A percentile compares a stretch with the other conserved stretches of the same genome.
Conservation (phyloP, 2,329 filamentous ascomycete species). For the Alternaria alternata region DNA sequence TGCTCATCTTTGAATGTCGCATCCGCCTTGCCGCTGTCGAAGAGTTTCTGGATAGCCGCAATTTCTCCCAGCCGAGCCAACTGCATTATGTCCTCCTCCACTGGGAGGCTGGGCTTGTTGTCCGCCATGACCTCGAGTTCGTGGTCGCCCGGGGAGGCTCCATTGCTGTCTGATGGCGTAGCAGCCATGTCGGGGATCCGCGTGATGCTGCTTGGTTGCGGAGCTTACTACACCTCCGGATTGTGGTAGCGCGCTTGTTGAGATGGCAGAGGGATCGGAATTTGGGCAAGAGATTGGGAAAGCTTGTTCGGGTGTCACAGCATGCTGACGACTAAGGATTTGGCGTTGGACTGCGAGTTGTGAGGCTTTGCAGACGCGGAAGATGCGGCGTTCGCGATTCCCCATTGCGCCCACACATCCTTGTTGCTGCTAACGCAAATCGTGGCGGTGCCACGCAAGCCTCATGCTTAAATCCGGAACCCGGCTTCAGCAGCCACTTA, state of each 20-base stretch:
- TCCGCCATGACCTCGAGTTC: conserved; percentile 50
- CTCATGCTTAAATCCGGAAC: conserved; percentile 7
- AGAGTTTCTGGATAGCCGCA: conserved; percentile 84
- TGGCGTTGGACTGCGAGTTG: background rate
- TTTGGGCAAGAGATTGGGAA: background rate
- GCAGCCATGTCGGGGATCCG: conserved; percentile 42
- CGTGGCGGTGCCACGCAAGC: conserved; percentile 25
- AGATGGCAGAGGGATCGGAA: background rate
- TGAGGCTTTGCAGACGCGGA: conserved; percentile 24
- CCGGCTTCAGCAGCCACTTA: conserved; percentile 1
- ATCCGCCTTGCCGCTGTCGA: conserved; percentile 81
- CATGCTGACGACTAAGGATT: conserved; percentile 20
- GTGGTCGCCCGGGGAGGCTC: conserved; percentile 37
- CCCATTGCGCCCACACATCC: conserved; percentile 25
- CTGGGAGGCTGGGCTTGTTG: conserved; percentile 52
- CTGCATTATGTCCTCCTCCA: conserved; percentile 92
- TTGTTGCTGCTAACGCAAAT: conserved; percentile 18
- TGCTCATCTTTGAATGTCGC: conserved; percentile 87
- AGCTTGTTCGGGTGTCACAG: conserved; percentile 12
- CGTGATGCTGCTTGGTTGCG: conserved; percentile 12
- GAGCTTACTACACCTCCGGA: conserved; percentile 11
- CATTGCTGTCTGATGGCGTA: conserved; percentile 32
- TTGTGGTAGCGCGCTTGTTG: conserved; percentile 1
- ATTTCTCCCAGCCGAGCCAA: conserved; percentile 89
- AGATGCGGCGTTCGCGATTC: conserved; percentile 26